Conservation (phyloP, 2,329 filamentous ascomycete genomes). For the Diaporthe caulivora region DNA sequence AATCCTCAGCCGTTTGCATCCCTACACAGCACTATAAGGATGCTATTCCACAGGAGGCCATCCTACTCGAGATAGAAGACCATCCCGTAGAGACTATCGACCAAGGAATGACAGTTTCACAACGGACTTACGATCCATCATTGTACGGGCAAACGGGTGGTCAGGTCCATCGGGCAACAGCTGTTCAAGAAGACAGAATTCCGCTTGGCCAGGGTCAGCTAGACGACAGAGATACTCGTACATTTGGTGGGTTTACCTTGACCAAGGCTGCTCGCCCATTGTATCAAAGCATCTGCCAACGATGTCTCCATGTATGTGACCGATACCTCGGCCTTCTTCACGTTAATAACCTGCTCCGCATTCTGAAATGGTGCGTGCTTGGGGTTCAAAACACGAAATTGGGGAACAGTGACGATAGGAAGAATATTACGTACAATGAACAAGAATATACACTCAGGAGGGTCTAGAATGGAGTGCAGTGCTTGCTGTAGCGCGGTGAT, state of each 20-base stretch:
- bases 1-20: not conserved
- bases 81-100: not conserved
- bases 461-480: slow-evolving; percentile 69
- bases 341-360: no score
- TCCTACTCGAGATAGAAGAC: not conserved
- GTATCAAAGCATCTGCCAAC: slow-evolving; percentile 79
- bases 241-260: slow-evolving; percentile 62
- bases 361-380: no score
- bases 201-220: slow-evolving; percentile 62
- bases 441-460: slow-evolving; percentile 73
- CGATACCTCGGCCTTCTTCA: slow-evolving; percentile 76
- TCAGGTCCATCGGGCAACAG: slow-evolving; percentile 81
- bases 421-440: slow-evolving; percentile 67
- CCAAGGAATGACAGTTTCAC: not conserved
- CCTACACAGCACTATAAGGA: no score
- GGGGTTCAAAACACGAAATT: no score
- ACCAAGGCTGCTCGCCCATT: slow-evolving; percentile 80
- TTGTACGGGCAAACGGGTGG: slow-evolving; percentile 88
- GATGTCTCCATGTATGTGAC: slow-evolving; percentile 88
- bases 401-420: no score
- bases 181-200: slow-evolving; percentile 90
- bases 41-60: not conserved
- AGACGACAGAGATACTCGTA: not conserved
- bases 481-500: slow-evolving; percentile 70
- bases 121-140: slow-evolving; percentile 70